Evolutionary conservation across 768 basidiomycete species (phyloP).

Genomic region (Trametes coccinea): DNA sequence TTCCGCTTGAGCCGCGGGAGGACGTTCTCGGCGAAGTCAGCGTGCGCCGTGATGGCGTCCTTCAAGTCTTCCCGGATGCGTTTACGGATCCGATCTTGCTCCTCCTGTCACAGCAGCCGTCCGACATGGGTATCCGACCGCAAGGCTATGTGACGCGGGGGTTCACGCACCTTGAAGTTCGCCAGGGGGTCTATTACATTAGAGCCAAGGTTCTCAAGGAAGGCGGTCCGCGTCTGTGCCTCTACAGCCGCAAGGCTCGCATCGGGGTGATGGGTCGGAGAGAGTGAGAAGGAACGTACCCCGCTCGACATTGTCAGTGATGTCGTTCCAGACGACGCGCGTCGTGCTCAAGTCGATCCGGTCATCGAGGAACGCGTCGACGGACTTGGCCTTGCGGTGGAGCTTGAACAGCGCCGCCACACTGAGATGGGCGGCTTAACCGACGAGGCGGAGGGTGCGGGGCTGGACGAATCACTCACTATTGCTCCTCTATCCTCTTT

Average conservation of each 20-base stretch:
- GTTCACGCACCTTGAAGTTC: constrained; percentile 55
- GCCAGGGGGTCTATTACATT: constrained; percentile 76
- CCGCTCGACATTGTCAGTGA: constrained; percentile 83
- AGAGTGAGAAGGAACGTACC: constrained; percentile 42
- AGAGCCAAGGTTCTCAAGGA: constrained; percentile 64
- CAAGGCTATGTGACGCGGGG: not conserved
- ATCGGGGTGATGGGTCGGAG: not conserved
- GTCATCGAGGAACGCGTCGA: constrained; percentile 74
- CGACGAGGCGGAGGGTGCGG: not conserved
- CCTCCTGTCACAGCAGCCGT: constrained; percentile 54
- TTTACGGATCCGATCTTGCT: constrained; percentile 88
- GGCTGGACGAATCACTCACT: constrained; percentile 50
- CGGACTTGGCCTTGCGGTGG: constrained; percentile 67
- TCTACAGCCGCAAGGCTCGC: constrained; percentile 44
- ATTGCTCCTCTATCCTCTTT: constrained; percentile 80
- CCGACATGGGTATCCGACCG: not conserved
- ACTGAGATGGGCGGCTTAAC: constrained; percentile 38
- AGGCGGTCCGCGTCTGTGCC: constrained; percentile 78
- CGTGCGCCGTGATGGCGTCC: constrained; percentile 71
- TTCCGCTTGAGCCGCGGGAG: constrained; percentile 78
- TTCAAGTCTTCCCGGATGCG: constrained; percentile 91
- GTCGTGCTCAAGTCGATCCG: constrained; percentile 61
- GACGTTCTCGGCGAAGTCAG: constrained; percentile 77
- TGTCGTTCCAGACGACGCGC: constrained; percentile 78
- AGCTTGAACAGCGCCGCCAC: constrained; percentile 74